Conservation (phyloP, 495 filamentous ascomycete genomes). For the Astrocystis sublimbata region DNA sequence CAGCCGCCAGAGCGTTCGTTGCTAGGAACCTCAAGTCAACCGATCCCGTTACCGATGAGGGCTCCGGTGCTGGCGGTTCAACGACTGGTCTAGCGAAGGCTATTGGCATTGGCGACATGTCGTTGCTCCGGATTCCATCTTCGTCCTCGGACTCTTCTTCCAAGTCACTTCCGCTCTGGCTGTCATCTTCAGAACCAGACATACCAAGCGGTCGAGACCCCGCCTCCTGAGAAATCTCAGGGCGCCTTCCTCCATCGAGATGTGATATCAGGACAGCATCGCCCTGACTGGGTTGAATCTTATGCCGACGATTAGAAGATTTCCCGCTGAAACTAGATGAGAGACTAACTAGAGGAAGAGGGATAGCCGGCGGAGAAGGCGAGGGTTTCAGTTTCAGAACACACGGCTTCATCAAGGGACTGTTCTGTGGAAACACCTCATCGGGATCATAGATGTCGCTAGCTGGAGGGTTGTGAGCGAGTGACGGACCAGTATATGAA, state of each 20-base stretch:
- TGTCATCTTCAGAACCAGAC: constrained; percentile 26
- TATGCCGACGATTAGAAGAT: constrained; percentile 46
- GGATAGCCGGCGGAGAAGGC: constrained; percentile 37
- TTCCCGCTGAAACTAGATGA: constrained; percentile 36
- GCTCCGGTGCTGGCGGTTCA: constrained; percentile 16
- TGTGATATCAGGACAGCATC: constrained; percentile 57
- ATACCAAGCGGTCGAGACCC: constrained; percentile 31
- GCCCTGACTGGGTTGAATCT: constrained; percentile 46
- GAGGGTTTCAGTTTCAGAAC: constrained; percentile 42
- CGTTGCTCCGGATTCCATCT: constrained; percentile 32
- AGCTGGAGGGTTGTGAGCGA: constrained; percentile 41
- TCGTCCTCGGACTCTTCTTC: constrained; percentile 29
- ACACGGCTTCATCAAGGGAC: constrained; percentile 44
- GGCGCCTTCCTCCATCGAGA: constrained; percentile 51
- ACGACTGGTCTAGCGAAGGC: constrained; percentile 18
- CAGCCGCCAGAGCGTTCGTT: constrained; percentile 35
- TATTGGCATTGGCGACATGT: constrained; percentile 30
- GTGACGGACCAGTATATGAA: constrained; percentile 39
- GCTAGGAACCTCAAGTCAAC: constrained; percentile 45
- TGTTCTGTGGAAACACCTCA: constrained; percentile 44
- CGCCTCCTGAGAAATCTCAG: constrained; percentile 47
- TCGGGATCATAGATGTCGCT: constrained; percentile 49
- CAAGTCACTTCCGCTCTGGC: constrained; percentile 26
- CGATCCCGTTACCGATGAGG: constrained; percentile 16
- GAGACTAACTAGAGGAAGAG: constrained; percentile 42